phyloP scores from a whole-genome alignment of 1,139 yeast genomes.

The Diutina ranongensis region DNA sequence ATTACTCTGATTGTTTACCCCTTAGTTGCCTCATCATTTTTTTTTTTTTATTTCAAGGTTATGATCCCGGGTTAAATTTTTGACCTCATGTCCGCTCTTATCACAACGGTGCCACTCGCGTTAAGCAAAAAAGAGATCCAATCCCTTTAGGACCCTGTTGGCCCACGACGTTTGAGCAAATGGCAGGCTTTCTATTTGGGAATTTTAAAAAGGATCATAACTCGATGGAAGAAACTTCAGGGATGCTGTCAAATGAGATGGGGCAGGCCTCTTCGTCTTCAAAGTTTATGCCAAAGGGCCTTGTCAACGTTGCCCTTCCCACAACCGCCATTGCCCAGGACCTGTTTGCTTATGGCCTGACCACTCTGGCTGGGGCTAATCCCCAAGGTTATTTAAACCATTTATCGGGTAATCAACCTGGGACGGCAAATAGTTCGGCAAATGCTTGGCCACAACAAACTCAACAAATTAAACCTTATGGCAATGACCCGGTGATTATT shows the following conservation, averaged over 20 bases:
- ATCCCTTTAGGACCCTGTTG: slow-evolving; percentile 27
- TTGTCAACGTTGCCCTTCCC: slow-evolving; percentile 28
- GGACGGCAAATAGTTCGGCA: no score
- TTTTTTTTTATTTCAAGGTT: no score
- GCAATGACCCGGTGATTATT: slow-evolving; percentile 23
- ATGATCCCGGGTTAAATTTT: background rate
- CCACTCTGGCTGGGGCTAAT: slow-evolving; percentile 20
- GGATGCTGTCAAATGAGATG: slow-evolving; percentile 8
- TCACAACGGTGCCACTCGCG: background rate
- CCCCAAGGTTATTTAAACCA: slow-evolving; percentile 10
- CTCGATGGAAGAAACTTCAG: slow-evolving; percentile 7
- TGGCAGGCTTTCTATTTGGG: slow-evolving; percentile 7
- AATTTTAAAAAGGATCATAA: slow-evolving; percentile 7
- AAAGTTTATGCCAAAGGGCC: slow-evolving; percentile 25
- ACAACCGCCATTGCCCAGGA: slow-evolving; percentile 57
- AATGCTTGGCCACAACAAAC: background rate
- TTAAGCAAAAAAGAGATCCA: background rate
- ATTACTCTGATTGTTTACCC: no score
- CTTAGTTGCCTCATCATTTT: no score
- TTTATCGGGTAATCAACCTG: slow-evolving; percentile 10
- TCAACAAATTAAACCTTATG: background rate
- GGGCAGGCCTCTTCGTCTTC: slow-evolving; percentile 7
- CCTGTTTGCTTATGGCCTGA: slow-evolving; percentile 61
- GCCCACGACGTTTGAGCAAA: slow-evolving; percentile 17
- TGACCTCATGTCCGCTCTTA: background rate